Percentiles rank a stretch among this genome's conserved stretches.
These are phyloP conservation scores for Neurospora intermedia DNA, from an alignment of 495 filamentous ascomycete species.

Conservation along the genomic window DNA sequence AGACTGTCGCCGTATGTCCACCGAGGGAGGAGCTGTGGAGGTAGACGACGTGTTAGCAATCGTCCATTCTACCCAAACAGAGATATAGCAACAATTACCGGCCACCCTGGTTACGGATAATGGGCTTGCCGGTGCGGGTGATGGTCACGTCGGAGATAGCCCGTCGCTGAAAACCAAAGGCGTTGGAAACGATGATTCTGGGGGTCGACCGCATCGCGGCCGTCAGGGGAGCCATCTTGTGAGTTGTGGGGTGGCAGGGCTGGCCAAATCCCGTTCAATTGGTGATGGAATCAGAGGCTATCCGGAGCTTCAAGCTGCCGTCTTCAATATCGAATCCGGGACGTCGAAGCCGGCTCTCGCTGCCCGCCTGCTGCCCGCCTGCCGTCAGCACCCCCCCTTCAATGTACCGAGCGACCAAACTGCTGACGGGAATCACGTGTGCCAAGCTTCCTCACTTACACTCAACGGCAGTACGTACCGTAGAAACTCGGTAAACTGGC, in stretches of 20 bases:
- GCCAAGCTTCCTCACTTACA: background rate
- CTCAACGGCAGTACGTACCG: background rate
- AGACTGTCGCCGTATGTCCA: constrained; percentile 95
- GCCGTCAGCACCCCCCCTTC: background rate
- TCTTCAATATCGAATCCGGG: constrained; percentile 4
- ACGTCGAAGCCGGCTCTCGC: background rate
- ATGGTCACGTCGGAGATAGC: constrained; percentile 70
- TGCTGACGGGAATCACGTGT: constrained; percentile 8
- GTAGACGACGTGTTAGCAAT: background rate
- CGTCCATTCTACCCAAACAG: constrained; percentile 10
- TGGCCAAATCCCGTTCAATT: constrained; percentile 22
- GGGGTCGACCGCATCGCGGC: constrained; percentile 35
- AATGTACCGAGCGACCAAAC: background rate
- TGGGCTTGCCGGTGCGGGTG: constrained; percentile 77
- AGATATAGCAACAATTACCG: constrained; percentile 46
- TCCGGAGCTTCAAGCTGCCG: constrained; percentile 11
- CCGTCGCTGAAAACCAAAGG: constrained; percentile 30
- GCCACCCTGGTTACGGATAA: constrained; percentile 72
- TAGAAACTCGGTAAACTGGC: too few species aligned
- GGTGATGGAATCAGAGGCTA: constrained; percentile 14
- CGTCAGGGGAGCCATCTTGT: constrained; percentile 40
- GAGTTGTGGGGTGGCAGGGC: constrained; percentile 24
- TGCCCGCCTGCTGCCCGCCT: background rate
- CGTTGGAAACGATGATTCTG: constrained; percentile 16
- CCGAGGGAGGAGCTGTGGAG: constrained; percentile 23